These are phyloP conservation scores for Talaromyces pinophilus DNA, from an alignment of 2,329 filamentous ascomycete species.

Conservation along the genomic window DNA sequence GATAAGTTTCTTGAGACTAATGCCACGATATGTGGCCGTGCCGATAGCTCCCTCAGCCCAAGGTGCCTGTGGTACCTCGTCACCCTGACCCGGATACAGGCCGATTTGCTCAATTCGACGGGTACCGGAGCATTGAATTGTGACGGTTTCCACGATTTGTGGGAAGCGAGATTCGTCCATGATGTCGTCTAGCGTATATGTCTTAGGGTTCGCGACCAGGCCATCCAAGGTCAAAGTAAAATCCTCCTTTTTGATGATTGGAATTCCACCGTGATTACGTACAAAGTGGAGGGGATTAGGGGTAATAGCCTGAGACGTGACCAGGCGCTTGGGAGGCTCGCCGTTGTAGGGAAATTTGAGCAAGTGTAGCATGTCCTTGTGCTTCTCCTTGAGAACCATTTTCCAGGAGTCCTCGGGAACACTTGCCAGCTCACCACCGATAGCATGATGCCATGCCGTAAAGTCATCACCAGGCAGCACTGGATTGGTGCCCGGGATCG, in stretches of 20 bases:
- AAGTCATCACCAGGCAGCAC: slow-evolving; percentile 58
- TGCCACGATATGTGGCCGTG: slow-evolving; percentile 63
- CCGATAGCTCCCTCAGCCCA: slow-evolving; percentile 70
- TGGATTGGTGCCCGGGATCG: slow-evolving; percentile 60
- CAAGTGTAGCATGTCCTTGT: slow-evolving; percentile 62
- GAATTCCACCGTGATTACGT: slow-evolving; percentile 71
- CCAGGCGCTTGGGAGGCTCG: slow-evolving; percentile 61
- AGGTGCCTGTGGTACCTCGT: slow-evolving; percentile 54
- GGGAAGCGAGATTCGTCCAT: slow-evolving; percentile 63
- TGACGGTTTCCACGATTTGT: slow-evolving; percentile 59
- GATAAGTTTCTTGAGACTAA: slow-evolving; percentile 69
- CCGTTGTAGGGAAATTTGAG: slow-evolving; percentile 67
- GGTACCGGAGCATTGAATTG: slow-evolving; percentile 69
- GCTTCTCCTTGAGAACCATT: slow-evolving; percentile 59
- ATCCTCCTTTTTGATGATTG: slow-evolving; percentile 60
- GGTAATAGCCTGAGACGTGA: slow-evolving; percentile 59
- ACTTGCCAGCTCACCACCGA: slow-evolving; percentile 48
- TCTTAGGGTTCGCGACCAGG: slow-evolving; percentile 60
- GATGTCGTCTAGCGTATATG: slow-evolving; percentile 60
- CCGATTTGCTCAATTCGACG: slow-evolving; percentile 68
- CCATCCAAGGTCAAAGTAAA: slow-evolving; percentile 61
- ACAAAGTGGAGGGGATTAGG: slow-evolving; percentile 66
- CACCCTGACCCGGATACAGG: slow-evolving; percentile 66
- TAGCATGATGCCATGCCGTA: slow-evolving; percentile 61
- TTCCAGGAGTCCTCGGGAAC: slow-evolving; percentile 62